Evolutionary conservation across 129 eudicot genomes (phyloP).

Genomic region (carrot (Daucus carota)): DH1_v3.0 NC_030381.2:38578001-38578500

Average conservation of each 20-base stretch:
- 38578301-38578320: conserved; percentile 6
- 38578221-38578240: not conserved
- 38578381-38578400: conserved; percentile 11
- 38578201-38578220: not conserved
- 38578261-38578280: not conserved
- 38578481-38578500: not conserved
- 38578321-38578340: conserved; percentile 3
- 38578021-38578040: too few relatives aligned
- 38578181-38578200: not conserved
- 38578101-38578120: too few relatives aligned
- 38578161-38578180: too few relatives aligned
- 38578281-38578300: not conserved
- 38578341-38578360: conserved; percentile 10
- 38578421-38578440: not conserved
- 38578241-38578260: not conserved
- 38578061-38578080: too few relatives aligned
- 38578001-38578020: too few relatives aligned
- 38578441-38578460: not conserved
- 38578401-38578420: not conserved
- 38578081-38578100: too few relatives aligned
- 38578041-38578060: too few relatives aligned
- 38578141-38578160: too few relatives aligned
- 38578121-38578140: too few relatives aligned
- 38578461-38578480: not conserved
- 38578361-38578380: conserved; percentile 10